Conservation (phyloP, 1,284 basidiomycete genomes). For the Puccinia novopanici region DNA sequence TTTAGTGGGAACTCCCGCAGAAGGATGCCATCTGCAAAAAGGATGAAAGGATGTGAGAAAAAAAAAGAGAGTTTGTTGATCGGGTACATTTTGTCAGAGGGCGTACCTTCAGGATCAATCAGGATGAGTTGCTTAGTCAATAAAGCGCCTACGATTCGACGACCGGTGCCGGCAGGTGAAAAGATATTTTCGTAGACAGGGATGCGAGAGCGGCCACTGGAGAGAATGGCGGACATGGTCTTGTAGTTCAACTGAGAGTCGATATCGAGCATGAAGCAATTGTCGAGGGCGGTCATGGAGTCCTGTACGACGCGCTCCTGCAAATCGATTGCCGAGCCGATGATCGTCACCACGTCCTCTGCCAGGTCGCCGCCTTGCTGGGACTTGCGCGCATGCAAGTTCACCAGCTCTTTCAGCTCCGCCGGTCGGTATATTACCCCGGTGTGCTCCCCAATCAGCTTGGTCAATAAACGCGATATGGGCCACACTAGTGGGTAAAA, state of each 20-base stretch:
- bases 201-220: constrained; percentile 72
- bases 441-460: constrained; percentile 62
- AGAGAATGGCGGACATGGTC: constrained; percentile 71
- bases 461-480: constrained; percentile 59
- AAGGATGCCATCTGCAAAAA: constrained; percentile 69
- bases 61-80: neutral
- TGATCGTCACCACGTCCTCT: constrained; percentile 73
- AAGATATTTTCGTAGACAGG: constrained; percentile 60
- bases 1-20: constrained; percentile 77
- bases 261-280: constrained; percentile 75
- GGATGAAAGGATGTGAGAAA: neutral
- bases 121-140: constrained; percentile 45
- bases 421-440: constrained; percentile 60
- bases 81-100: neutral
- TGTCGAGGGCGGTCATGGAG: constrained; percentile 76
- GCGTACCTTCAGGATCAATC: constrained; percentile 45
- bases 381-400: constrained; percentile 68
- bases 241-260: constrained; percentile 73
- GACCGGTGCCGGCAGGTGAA: neutral
- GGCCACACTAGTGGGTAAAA: constrained; percentile 59
- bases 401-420: constrained; percentile 75
- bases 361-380: constrained; percentile 69
- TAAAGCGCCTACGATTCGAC: constrained; percentile 39
- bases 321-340: constrained; percentile 72
- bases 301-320: constrained; percentile 69